Evolutionary conservation across 2,329 filamentous ascomycete species (phyloP), one percentile per base, ranked within the genome.

Genomic region (Monosporascus sp.): DNA sequence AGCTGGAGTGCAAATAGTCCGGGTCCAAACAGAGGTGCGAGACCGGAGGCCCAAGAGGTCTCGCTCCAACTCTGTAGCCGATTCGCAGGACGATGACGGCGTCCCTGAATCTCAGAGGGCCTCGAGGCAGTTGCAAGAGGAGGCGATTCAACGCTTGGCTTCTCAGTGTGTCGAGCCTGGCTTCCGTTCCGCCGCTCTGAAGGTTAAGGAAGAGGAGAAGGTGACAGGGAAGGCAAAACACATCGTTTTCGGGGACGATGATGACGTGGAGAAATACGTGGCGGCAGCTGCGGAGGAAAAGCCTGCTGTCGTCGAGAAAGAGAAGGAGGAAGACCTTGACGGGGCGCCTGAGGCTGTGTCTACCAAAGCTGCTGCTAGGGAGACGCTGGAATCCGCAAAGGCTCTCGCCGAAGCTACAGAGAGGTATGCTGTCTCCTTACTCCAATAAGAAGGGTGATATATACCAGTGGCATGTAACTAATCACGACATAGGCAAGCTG

Each of bases 271-370:
- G 22, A 63, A 65, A 3, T 68, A 66, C 17, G 65, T 68, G 7
- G 61, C 63, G 1, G 58, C 60, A 9, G 61, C 62, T 1, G 55
- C 58, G 8, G 54, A 51, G n/a, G 54, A 60, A 24, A 51, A 55
- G 17, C 35, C 19, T 9, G 17, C 16, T n/a, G 53, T 66, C 17
- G 61, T 66, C 4, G 68, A 72, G 3, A 70, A 71, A 1, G 70
- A 73, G 3, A 68, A 71, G 1, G 73, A 74, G 3, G 72, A 72
- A 11, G 76, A 75, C 43, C 78, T 80, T 44, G 79, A 83, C 50
- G 80, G 78, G 48, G 80, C 80, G 0, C 81, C 81, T 8, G 81
- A 84, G 65, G 80, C 78, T 3, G 74, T 84, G n/a, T 83, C 81
- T 0, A 79, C 79, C 1, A 66, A 69, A 14, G 72, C 72, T 48